Base-by-base conservation (phyloP, 2,329 filamentous ascomycete genomes). In the Didymella segeticola region DNA sequence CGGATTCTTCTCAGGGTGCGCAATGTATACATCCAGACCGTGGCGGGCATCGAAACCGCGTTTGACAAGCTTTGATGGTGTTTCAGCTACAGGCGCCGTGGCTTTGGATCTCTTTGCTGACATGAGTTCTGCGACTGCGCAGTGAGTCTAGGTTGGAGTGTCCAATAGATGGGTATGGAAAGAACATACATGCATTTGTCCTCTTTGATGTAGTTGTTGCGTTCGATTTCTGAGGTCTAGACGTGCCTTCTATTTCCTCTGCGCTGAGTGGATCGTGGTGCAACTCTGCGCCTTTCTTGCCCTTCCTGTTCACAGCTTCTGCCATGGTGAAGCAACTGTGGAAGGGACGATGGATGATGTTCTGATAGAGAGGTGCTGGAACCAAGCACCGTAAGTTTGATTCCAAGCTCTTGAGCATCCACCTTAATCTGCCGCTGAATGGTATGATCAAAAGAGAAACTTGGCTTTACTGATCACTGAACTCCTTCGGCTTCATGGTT, bases 11-110 rank as follows among this genome's bases (percentile, higher is more conserved):
- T 82, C 79, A 0, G 90, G 90, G 47, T 85, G 75, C 7, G 77
- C 65, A 42, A 89, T 87, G 74, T 95, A 95, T 17, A 80, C 77
- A 36, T 85, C 84, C 0, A 95, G 81, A 0, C 82, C 88, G 58
- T 88, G 81, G 48, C 86, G 81, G 39, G 79, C 75, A 14, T 77
- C 77, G 38, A 52, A 60, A 19, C 51, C 39, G 23, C 46, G 60
- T 17, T 51, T 17, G 6, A 27, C 27, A 5, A 47, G 47, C 46
- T 62, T 66, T 5, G 54, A 23, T 10, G 55, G 25, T 11, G 39
- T 37, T 26, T 53, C 38, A 10, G 57, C n/a, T n/a, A n/a, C 45
- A 48, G 55, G 20, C 20, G 42, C 27, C 20, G 52, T 11, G 19
- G 25, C 31, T 49, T 74, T 77, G 19, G 68, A 64, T 46, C 75